Evolutionary conservation across 148 eudicot genomes (phyloP).

Genomic region (Arctostaphylos glauca): DNA sequence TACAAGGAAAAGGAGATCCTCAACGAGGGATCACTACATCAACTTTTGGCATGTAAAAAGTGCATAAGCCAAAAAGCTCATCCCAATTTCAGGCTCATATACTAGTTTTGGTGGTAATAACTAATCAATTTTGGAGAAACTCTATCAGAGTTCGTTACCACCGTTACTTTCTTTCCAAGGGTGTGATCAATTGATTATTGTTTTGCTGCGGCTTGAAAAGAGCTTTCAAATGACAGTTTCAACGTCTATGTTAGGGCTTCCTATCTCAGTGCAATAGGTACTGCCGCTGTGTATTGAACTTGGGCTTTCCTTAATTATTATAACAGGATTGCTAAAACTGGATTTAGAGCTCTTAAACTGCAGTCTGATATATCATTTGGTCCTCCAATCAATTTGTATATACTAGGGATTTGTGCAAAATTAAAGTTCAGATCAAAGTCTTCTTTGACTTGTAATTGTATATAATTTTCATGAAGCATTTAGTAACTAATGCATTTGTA

Average conservation of each 20-base stretch:
- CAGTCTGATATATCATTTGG: too few relatives aligned
- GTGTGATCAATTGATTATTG: neutral
- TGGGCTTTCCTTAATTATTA: neutral
- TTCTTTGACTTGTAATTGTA: neutral
- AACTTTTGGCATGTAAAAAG: neutral
- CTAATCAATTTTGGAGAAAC: too few relatives aligned
- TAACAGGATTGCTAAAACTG: neutral
- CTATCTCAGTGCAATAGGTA: neutral
- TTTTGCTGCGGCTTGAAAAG: neutral
- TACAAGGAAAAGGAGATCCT: neutral
- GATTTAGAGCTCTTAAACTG: neutral
- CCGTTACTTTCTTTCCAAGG: neutral
- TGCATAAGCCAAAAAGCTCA: slow-evolving; percentile 6
- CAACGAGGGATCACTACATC: neutral
- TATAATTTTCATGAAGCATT: too few relatives aligned
- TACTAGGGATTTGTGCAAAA: neutral
- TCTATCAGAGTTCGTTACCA: neutral
- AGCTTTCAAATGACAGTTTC: neutral
- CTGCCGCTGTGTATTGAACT: neutral
- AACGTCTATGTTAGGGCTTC: neutral
- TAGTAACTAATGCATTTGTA: too few relatives aligned
- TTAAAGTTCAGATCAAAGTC: neutral
- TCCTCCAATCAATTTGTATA: too few relatives aligned
- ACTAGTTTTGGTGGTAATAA: too few relatives aligned
- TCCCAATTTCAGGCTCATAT: neutral